Percentiles rank a stretch among this genome's conserved stretches.
Conservation (phyloP, 345 rosid species). For the Clausena lansium region DNA sequence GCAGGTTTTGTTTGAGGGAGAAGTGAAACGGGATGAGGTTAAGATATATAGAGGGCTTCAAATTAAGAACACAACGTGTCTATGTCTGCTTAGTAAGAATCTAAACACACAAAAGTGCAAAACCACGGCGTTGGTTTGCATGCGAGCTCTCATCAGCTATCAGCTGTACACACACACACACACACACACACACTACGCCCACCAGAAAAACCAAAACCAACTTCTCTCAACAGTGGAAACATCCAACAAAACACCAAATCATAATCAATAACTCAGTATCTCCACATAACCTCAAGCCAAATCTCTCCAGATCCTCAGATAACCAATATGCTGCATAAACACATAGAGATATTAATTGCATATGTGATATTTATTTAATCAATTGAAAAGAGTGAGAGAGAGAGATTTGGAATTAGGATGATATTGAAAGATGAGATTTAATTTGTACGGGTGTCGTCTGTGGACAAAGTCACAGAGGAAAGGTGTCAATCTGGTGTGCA, state of each 20-base stretch:
- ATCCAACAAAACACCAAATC: slow-evolving; percentile 4
- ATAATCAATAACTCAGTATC: slow-evolving; percentile 9
- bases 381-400: not conserved
- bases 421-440: not conserved
- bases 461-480: not conserved
- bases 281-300: not conserved
- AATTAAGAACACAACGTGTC: slow-evolving; percentile 22
- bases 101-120: not conserved
- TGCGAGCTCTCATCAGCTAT: slow-evolving; percentile 1
- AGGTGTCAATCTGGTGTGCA: slow-evolving; percentile 7
- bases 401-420: not conserved
- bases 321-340: not conserved
- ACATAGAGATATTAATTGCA: not conserved
- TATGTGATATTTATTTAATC: not conserved
- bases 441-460: slow-evolving; percentile 10
- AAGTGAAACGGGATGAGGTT: not conserved
- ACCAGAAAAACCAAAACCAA: slow-evolving; percentile 16
- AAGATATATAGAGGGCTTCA: slow-evolving; percentile 13
- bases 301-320: slow-evolving; percentile 22
- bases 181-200: not conserved
- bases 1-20: slow-evolving; percentile 18
- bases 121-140: slow-evolving; percentile 19
- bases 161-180: too few species aligned
- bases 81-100: not conserved
- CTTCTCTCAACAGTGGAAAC: slow-evolving; percentile 5